Conservation (phyloP, 2,329 filamentous ascomycete genomes). For the Drechslerella stenobrocha region DNA sequence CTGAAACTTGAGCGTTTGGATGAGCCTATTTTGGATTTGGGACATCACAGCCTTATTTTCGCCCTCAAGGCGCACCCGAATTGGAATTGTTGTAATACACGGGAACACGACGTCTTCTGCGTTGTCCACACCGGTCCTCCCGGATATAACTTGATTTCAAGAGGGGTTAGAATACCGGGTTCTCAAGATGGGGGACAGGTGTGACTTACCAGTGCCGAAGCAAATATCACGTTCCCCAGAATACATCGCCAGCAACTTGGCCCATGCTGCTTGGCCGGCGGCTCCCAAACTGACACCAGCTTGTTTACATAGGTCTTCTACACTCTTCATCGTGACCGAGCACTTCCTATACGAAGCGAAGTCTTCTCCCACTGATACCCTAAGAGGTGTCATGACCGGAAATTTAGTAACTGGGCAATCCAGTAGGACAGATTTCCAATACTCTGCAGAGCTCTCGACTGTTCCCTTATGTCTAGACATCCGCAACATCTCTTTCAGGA, state of each 20-base stretch:
- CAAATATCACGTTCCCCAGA: slow-evolving; percentile 72
- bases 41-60: slow-evolving; percentile 65
- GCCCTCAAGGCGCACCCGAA: slow-evolving; percentile 63
- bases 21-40: slow-evolving; percentile 68
- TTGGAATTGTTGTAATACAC: slow-evolving; percentile 78
- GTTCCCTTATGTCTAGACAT: slow-evolving; percentile 28
- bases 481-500: slow-evolving; percentile 39
- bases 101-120: slow-evolving; percentile 69
- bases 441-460: slow-evolving; percentile 17
- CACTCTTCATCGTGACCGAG: slow-evolving; percentile 50
- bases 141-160: slow-evolving; percentile 73
- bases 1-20: slow-evolving; percentile 69
- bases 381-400: slow-evolving; percentile 38
- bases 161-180: slow-evolving; percentile 10
- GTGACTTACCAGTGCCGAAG: slow-evolving; percentile 63
- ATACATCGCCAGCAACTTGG: slow-evolving; percentile 73
- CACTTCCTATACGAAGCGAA: slow-evolving; percentile 33
- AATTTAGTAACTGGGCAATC: slow-evolving; percentile 38
- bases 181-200: background rate
- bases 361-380: slow-evolving; percentile 20
- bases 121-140: slow-evolving; percentile 65
- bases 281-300: slow-evolving; percentile 74
- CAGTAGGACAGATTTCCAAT: slow-evolving; percentile 31
- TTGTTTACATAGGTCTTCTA: slow-evolving; percentile 58
- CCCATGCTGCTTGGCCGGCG: slow-evolving; percentile 76